phyloP scores from a whole-genome alignment of 176 grass and related monocot species.

The Rhynchospora pubera region DNA sequence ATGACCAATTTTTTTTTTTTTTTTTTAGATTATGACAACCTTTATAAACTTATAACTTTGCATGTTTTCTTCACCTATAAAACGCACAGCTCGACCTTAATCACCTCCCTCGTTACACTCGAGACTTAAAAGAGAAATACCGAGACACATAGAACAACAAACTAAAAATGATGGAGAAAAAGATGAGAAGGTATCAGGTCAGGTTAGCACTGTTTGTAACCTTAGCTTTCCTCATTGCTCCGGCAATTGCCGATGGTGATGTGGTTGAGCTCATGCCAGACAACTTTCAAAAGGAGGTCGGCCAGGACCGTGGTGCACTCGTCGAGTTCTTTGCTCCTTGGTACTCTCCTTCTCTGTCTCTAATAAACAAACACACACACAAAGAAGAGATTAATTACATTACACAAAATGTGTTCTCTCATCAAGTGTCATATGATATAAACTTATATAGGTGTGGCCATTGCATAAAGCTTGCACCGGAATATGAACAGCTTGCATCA shows the following conservation, averaged over 20 bases:
- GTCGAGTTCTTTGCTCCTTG: conserved; percentile 89
- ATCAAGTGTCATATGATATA: background rate
- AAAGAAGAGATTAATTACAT: too few species aligned
- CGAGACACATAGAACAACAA: background rate
- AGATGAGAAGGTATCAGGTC: background rate
- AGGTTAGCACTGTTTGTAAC: background rate
- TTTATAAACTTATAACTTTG: too few species aligned
- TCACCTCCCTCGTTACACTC: too few species aligned
- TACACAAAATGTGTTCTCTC: too few species aligned
- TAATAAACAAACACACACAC: too few species aligned
- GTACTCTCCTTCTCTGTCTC: conserved; percentile 4
- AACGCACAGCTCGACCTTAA: too few species aligned
- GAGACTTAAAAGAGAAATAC: background rate
- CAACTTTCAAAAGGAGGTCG: conserved; percentile 85
- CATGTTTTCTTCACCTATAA: too few species aligned
- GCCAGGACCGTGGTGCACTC: conserved; percentile 66
- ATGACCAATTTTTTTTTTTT: too few species aligned
- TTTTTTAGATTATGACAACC: too few species aligned
- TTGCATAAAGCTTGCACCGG: conserved; percentile 97
- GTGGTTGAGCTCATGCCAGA: conserved; percentile 60
- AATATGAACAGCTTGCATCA: conserved; percentile 73
- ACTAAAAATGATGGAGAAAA: background rate
- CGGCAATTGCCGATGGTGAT: conserved; percentile 25
- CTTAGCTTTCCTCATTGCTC: background rate
- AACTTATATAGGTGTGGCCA: conserved; percentile 57